Evolutionary conservation across 2,329 filamentous ascomycete species (phyloP), one percentile per base, ranked within the genome.

Genomic region (Neoscytalidium dimidiatum): DNA sequence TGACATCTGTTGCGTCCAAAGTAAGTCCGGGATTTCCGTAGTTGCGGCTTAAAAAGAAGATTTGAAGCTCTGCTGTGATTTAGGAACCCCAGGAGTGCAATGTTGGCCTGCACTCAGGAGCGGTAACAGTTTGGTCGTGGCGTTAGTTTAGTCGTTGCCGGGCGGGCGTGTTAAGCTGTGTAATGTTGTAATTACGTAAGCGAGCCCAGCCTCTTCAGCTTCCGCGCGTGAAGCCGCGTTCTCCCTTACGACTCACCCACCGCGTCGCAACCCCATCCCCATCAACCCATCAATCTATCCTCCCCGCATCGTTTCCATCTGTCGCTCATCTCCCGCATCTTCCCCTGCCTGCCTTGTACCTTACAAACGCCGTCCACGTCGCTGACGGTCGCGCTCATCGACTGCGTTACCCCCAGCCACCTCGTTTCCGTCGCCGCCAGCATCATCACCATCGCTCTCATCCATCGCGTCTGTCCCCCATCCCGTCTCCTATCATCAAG

Each of bases 231-330:
- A 2, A 2, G 14, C 21, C 53, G 23, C 35, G 0, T 35, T n/a
- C 5, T 57, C 28, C 28, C 17, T 28, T 33, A 9, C 49, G 23
- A 52, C 35, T 41, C 53, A 17, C 17, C 53, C 53, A 57, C 35
- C 60, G n/a, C 60, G 14, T 31, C 23, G 17, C 33, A 46, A n/a
- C 46, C 31, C 48, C 46, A 26, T 29, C 33, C 19, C 60, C 46
- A 19, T 38, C 46, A 26, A 19, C 33, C 19, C 60, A 52, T 52
- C 60, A 51, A 38, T 46, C 21, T 48, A n/a, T 9, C 33, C 60
- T 29, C 17, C 26, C 48, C 21, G 46, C 60, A 63, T 63, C 60
- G 33, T 14, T 35, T 44, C 11, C 48, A 53, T 44, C 60, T 31
- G 26, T 51, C n/a, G 28, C 11, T 9, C 60, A 31, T 53, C 26